Percentiles rank a stretch among this genome's conserved stretches.
These are phyloP conservation scores for Leccinum arenicola DNA, from an alignment of 768 basidiomycete genomes.

Conservation along the genomic window DNA sequence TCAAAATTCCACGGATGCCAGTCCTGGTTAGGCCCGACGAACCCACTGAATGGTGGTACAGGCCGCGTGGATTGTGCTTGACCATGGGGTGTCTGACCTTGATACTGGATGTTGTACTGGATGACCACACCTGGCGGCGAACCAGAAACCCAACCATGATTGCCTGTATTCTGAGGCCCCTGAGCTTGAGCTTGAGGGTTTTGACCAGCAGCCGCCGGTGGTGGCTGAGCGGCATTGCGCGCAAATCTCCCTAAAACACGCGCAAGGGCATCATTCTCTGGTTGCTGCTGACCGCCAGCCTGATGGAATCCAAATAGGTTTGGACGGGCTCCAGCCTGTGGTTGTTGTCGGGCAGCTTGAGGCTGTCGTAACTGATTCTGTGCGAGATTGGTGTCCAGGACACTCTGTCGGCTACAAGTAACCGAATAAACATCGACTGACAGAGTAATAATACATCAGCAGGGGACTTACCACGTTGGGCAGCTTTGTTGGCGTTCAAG, in stretches of 20 bases:
- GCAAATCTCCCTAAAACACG: constrained; percentile 50
- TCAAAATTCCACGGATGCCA: constrained; percentile 64
- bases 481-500: constrained; percentile 98
- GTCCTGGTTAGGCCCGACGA: constrained; percentile 59
- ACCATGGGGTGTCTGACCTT: constrained; percentile 36
- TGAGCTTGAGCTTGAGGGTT: constrained; percentile 23
- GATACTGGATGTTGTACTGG: constrained; percentile 65
- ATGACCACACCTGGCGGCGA: constrained; percentile 50
- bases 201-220: constrained; percentile 31
- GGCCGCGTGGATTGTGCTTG: constrained; percentile 35
- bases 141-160: constrained; percentile 35
- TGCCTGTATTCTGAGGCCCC: constrained; percentile 30
- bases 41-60: constrained; percentile 58
- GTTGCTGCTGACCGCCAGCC: constrained; percentile 33
- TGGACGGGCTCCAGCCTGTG: constrained; percentile 31
- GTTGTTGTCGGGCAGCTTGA: constrained; percentile 23
- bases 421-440: constrained; percentile 1
- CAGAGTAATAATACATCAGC: neutral
- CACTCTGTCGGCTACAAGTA: constrained; percentile 63
- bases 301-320: constrained; percentile 28
- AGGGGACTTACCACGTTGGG: constrained; percentile 82
- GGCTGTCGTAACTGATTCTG: constrained; percentile 33
- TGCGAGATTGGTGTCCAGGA: constrained; percentile 50
- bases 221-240: constrained; percentile 49
- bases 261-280: constrained; percentile 35